Evolutionary conservation across 441 rosid species (phyloP).

Genomic region (Lepidium campestre): DNA sequence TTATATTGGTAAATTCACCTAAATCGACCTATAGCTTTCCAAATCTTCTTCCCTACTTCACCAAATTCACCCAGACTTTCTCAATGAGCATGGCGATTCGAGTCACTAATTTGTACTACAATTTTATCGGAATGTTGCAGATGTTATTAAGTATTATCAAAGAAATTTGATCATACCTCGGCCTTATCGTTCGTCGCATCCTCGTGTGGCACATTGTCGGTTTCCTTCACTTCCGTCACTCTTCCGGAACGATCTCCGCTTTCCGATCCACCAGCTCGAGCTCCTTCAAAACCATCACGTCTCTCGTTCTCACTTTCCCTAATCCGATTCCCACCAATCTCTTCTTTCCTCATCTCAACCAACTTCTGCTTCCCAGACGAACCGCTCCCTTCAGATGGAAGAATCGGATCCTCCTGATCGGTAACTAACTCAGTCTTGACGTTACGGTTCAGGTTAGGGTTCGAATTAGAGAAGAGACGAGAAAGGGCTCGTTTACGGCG

Average conservation of each 20-base stretch:
- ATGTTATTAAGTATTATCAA: background rate
- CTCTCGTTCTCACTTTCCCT: constrained; percentile 17
- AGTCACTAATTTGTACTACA: background rate
- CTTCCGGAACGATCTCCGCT: constrained; percentile 20
- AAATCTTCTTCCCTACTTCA: background rate
- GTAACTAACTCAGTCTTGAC: constrained; percentile 15
- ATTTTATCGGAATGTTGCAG: background rate
- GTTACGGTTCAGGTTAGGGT: constrained; percentile 31
- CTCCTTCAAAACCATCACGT: constrained; percentile 15
- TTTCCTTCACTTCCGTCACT: constrained; percentile 15
- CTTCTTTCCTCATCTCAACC: constrained; percentile 16
- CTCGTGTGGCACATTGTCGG: constrained; percentile 8
- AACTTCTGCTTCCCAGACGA: constrained; percentile 15
- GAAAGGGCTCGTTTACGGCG: constrained; percentile 67
- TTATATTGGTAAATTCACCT: background rate
- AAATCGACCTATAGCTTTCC: background rate
- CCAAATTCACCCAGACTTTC: background rate
- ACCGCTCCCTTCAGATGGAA: background rate
- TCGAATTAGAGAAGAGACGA: constrained; percentile 32
- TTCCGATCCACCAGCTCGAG: constrained; percentile 13
- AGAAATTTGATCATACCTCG: constrained; percentile 29
- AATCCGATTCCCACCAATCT: constrained; percentile 10
- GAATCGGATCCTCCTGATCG: background rate
- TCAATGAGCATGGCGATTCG: background rate
- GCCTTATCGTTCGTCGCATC: constrained; percentile 28